Conservation (phyloP, 2,329 filamentous ascomycete species). For the Dactylellina leptospora region DNA sequence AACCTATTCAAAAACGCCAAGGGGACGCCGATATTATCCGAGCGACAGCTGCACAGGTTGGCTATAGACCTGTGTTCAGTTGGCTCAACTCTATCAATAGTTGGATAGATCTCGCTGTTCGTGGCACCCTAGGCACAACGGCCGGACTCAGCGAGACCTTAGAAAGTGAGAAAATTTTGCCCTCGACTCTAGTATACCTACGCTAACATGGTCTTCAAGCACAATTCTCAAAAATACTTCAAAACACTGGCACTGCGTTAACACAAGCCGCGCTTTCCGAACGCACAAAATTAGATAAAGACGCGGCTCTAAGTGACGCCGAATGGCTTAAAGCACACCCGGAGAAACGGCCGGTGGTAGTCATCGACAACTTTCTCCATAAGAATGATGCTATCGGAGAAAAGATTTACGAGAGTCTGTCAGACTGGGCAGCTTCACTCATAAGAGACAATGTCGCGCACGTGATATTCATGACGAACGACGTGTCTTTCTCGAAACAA, state of each 20-base stretch:
- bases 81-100: constrained; percentile 97
- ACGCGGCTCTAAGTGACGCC: constrained; percentile 64
- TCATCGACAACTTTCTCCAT: constrained; percentile 68
- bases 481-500: constrained; percentile 86
- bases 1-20: constrained; percentile 86
- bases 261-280: constrained; percentile 65
- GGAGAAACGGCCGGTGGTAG: constrained; percentile 65
- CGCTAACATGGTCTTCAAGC: constrained; percentile 52
- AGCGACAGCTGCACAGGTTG: constrained; percentile 80
- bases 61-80: constrained; percentile 91
- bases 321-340: constrained; percentile 68
- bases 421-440: constrained; percentile 87
- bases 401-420: constrained; percentile 78
- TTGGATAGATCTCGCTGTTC: constrained; percentile 88
- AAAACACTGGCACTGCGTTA: constrained; percentile 65
- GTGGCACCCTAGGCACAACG: constrained; percentile 72
- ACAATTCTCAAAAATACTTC: constrained; percentile 67
- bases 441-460: constrained; percentile 90
- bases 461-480: constrained; percentile 91
- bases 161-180: constrained; percentile 59
- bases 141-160: constrained; percentile 66
- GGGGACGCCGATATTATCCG: constrained; percentile 87
- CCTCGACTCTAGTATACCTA: neutral
- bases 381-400: constrained; percentile 61
- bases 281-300: constrained; percentile 65